Conservation (phyloP, 257 asterid genomes). For the Ehretia macrophylla region DNA sequence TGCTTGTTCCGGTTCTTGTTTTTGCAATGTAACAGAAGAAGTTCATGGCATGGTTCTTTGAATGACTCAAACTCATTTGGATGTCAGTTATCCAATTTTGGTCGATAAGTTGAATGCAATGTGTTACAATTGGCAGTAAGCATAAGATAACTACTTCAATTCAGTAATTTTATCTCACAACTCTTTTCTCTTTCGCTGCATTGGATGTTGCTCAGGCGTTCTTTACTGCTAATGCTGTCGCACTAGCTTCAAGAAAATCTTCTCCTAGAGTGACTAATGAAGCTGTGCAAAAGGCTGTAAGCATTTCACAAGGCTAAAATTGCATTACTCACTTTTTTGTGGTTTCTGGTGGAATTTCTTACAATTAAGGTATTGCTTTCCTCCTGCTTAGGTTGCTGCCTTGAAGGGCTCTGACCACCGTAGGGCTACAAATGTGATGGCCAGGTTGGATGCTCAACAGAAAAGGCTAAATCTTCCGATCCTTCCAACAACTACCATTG, state of each 20-base stretch:
- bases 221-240: slow-evolving; percentile 76
- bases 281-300: slow-evolving; percentile 95
- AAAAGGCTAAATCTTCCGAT: slow-evolving; percentile 93
- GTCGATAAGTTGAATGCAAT: too few relatives aligned
- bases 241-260: slow-evolving; percentile 91
- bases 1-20: too few relatives aligned
- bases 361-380: slow-evolving; percentile 12
- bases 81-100: too few relatives aligned
- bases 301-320: slow-evolving; percentile 22
- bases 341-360: slow-evolving; percentile 4
- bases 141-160: background rate
- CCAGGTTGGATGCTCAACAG: slow-evolving; percentile 94
- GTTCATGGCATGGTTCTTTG: too few relatives aligned
- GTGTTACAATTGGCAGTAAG: too few relatives aligned
- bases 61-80: too few relatives aligned
- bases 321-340: background rate
- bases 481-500: slow-evolving; percentile 96
- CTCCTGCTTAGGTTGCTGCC: slow-evolving; percentile 59
- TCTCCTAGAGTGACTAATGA: slow-evolving; percentile 88
- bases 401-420: slow-evolving; percentile 93
- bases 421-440: slow-evolving; percentile 88
- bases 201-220: slow-evolving; percentile 40
- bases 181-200: background rate
- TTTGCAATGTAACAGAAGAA: too few relatives aligned
- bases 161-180: too few relatives aligned